Evolutionary conservation across 2,329 filamentous ascomycete species (phyloP), one percentile per base, ranked within the genome.

Genomic region (Ceratocystis cacaofunesta): DNA sequence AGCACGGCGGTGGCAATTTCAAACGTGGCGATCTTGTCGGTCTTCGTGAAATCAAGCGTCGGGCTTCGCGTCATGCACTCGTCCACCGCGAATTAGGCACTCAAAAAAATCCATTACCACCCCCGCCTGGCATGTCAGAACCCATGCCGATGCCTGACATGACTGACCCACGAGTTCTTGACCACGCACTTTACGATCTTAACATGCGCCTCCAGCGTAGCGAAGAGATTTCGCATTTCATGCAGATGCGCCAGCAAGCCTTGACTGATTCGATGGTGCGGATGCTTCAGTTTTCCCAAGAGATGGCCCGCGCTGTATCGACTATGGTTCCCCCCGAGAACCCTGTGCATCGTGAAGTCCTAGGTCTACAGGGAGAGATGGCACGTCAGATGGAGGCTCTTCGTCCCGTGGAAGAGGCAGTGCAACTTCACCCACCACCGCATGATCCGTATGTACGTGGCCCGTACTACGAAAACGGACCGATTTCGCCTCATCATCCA

Each of bases 1-100:
- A 96, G 75, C 94, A 99, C 73, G 94, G 94, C 64, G 95, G 92
- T 72, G 92, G 92, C 64, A 97, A 89, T 74, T 99, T 99, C 78
- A 97, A 95, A 76, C 86, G 92, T 69, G 94, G 94, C 46, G 92
- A 99, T 74, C 79, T 99, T 28, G 86, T 92, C 62, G 91, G 92
- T 6, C 77, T 99, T 68, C 84, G 94, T 55, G 94, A 99, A 73
- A 99, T 99, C 76, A 96, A 96, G 76, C 87, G 94, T 68, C 85
- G 94, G 68, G 92, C 94, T 19, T 97, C 92, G 44, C 83, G 94
- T 68, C 94, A 97, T 76, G 88, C 92, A 28, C 80, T 97, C 65
- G 95, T 96, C 28, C 91, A 97, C 73, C 85, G 92, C 70, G 94
- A 97, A 15, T 96, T 94, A 76, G 88, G 86, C 69, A 89, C 90